phyloP scores from a whole-genome alignment of 148 eudicot genomes.

The Nyssa sinensis region DNA sequence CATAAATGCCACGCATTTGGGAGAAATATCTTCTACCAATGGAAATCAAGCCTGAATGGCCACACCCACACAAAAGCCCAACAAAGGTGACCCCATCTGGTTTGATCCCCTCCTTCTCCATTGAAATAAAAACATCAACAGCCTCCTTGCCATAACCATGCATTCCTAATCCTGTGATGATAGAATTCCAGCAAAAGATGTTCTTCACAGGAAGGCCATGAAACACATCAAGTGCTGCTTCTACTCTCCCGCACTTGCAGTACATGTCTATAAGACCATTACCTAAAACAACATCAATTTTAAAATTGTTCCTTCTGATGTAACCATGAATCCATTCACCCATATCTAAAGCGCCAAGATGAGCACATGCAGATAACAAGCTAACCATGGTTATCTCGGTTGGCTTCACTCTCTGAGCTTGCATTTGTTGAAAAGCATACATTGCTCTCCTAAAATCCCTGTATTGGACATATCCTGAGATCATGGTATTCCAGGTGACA shows the following conservation, averaged over 20 bases:
- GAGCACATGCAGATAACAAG: slow-evolving; percentile 44
- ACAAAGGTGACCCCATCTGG: slow-evolving; percentile 28
- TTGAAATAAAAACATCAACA: slow-evolving; percentile 10
- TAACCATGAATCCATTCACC: slow-evolving; percentile 42
- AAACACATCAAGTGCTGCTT: slow-evolving; percentile 24
- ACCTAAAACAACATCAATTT: slow-evolving; percentile 31
- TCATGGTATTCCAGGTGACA: slow-evolving; percentile 49
- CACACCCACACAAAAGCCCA: slow-evolving; percentile 25
- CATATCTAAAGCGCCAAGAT: slow-evolving; percentile 42
- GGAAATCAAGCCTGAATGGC: slow-evolving; percentile 26
- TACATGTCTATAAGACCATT: slow-evolving; percentile 52
- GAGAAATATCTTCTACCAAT: slow-evolving; percentile 26
- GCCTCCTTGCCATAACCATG: slow-evolving; percentile 24
- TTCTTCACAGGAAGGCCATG: slow-evolving; percentile 16
- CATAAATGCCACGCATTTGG: slow-evolving; percentile 18
- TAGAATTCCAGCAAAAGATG: slow-evolving; percentile 32
- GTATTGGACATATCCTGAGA: slow-evolving; percentile 37
- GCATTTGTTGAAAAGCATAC: slow-evolving; percentile 33
- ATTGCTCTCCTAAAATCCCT: slow-evolving; percentile 27
- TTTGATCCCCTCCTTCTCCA: slow-evolving; percentile 24
- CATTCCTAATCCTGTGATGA: slow-evolving; percentile 24
- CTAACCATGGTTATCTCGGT: slow-evolving; percentile 34
- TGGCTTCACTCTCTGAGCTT: slow-evolving; percentile 21
- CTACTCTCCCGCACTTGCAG: slow-evolving; percentile 41
- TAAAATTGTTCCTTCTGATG: slow-evolving; percentile 16